Evolutionary conservation across 2,329 filamentous ascomycete genomes (phyloP), one percentile per base, ranked within the genome.

Genomic region (Xylogone sp.): DNA sequence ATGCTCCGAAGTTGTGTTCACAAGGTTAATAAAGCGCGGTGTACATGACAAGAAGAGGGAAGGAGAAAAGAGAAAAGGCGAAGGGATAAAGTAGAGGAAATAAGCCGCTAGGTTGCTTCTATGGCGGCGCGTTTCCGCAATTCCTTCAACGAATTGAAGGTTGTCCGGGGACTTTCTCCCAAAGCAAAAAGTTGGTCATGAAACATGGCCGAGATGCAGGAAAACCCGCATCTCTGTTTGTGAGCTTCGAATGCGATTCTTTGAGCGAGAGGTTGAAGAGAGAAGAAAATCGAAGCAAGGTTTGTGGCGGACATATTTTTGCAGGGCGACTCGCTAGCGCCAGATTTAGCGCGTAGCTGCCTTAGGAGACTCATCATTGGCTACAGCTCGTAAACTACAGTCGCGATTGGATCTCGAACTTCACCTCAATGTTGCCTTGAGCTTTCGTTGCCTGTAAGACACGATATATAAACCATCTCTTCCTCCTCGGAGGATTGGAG

Each of bases 81-180:
- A 74, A 74, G 74, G n/a, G 75, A 75, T 75, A 75, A 39, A 75
- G 74, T 71, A 77, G 80, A 77, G 78, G 83, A 10, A 83, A 82
- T 90, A 74, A 92, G 87, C 90, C 90, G 89, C 91, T 77, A 71
- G 68, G 81, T 27, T 91, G 91, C 92, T 96, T 96, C 86, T 97
- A 92, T 96, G 93, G 91, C 92, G 92, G 90, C 90, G 92, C 90
- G 89, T 97, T 96, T 95, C 90, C 90, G 90, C 92, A 82, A 71
- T 16, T 75, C 70, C 74, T 65, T 65, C 65, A 66, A 67, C 68
- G 54, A 63, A 67, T n/a, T 27, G 71, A 75, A 79, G 79, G 81
- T 75, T 86, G 92, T 97, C 93, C 93, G 93, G 93, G 93, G 93
- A 97, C 93, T 97, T 97, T 97, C 93, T 96, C 93, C 93, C 91